Base-by-base conservation (phyloP, 495 filamentous ascomycete species). In the Viridothelium virens region DNA sequence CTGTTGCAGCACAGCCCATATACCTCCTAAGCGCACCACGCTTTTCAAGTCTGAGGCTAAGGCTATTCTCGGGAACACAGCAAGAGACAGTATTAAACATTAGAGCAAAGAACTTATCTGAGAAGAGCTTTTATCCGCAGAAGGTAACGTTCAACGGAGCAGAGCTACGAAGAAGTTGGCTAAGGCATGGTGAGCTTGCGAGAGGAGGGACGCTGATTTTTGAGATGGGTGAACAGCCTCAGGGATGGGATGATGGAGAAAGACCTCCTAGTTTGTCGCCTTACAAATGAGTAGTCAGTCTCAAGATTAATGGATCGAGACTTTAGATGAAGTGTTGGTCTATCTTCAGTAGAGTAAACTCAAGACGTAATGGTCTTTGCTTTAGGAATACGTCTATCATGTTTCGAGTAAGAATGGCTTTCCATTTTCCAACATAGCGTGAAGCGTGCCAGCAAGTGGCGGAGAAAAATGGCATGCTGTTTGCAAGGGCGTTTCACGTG, bases 81-180 rank as follows among this genome's bases (percentile, higher is more conserved):
- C 91, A 3, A 74, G 79, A 10, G 84, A 82, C 33, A 71, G 82
- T 3, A 85, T 84, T 61, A 89, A 90, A 69, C 88, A 91, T 66
- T 75, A 85, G 0, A 77, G 63, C 1, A 89, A 91, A 48, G 65
- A 79, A 61, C 74, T 77, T 38, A 71, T 79, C 33, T 7, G 1
- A 44, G 0, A 1, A 44, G 0, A 44, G 41, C 14, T 44, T 7
- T 14, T 84, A 79, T 66, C 81, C 84, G 25, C 83, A 85, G 66
- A 81, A 74, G 38, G 82, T 76, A 2, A 84, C 74, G 38, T 71
- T 81, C 44, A 75, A 85, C 71, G 82, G 80, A 0, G 69, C 14
- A 14, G 41, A 44, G 41, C 1, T 44, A 1, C 41, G 41, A 44
- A 44, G 41, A 14, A 44, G 41, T 44, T 44, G 41, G 41, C 14